Base-by-base conservation (phyloP, 768 basidiomycete genomes). In the Trametes coccinea region DNA sequence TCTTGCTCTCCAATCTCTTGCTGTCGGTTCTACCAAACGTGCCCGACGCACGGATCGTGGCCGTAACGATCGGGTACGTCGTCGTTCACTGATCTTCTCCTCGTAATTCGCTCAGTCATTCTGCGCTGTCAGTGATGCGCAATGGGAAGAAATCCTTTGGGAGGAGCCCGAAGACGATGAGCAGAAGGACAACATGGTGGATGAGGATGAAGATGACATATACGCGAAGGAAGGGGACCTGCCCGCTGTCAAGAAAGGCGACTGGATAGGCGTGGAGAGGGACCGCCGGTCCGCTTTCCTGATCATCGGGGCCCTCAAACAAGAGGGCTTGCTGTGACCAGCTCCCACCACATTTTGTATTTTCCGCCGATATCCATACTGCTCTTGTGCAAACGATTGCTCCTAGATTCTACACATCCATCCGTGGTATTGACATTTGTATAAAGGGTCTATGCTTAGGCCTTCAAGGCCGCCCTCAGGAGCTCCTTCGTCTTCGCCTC, bases 71-170 rank as follows among this genome's bases (percentile, higher is more conserved):
- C 33, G 62, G 58, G 62, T 63, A 31, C 3, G 62, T 29, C 47
- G 27, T 30, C 11, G 13, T 5, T 22, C 45, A 22, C 9, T 16
- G n/a, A 3, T 46, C 5, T 4, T 9, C 37, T 39, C 5, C 22
- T 46, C 45, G 17, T 17, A 22, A 9, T 4, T 22, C 22, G n/a
- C 9, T n/a, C n/a, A 17, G 45, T 17, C 16, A 6, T 11, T 10
- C 0, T 22, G 2, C 14, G 11, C 88, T 0, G 86, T 90, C 61
- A 88, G 85, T 53, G 88, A 90, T 56, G 78, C 82, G 1, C 87
- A 90, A 64, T 92, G 89, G 91, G 87, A 89, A 54, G 92, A 92
- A 65, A 85, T 91, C 1, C 75, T 92, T 30, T 91, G 86, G 84
- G 85, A 88, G 27, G 56, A 58, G 64, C 78, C 85, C 14, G 89